Evolutionary conservation across 2,329 filamentous ascomycete genomes (phyloP).

Genomic region (Colletotrichum coccodes): DNA sequence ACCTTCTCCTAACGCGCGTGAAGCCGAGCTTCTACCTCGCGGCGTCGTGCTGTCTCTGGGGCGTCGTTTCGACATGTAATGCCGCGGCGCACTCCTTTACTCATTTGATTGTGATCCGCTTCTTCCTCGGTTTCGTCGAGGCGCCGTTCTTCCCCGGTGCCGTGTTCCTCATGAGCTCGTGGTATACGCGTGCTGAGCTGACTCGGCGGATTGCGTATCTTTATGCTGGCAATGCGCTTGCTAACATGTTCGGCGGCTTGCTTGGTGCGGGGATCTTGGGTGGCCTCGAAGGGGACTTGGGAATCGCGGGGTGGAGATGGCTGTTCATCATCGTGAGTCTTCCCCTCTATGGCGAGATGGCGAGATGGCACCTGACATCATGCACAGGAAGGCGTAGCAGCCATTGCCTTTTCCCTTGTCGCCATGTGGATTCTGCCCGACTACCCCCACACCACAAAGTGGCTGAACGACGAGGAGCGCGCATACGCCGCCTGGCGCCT

Average conservation of each 20-base stretch:
- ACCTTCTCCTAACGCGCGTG: slow-evolving; percentile 64
- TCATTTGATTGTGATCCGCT: slow-evolving; percentile 55
- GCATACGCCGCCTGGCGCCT: slow-evolving; percentile 63
- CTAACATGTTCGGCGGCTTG: slow-evolving; percentile 62
- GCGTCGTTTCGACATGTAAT: slow-evolving; percentile 54
- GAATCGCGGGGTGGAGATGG: slow-evolving; percentile 41
- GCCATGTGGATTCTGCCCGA: slow-evolving; percentile 57
- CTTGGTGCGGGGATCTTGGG: slow-evolving; percentile 60
- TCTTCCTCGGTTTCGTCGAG: slow-evolving; percentile 54
- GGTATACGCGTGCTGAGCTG: slow-evolving; percentile 55
- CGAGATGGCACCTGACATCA: too few relatives aligned
- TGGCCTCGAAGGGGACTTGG: slow-evolving; percentile 43
- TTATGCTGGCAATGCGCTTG: slow-evolving; percentile 57
- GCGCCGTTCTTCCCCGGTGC: slow-evolving; percentile 63
- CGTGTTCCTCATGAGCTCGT: slow-evolving; percentile 57
- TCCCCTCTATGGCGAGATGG: neutral
- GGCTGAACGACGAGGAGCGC: slow-evolving; percentile 62
- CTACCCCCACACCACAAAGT: slow-evolving; percentile 62
- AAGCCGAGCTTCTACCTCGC: slow-evolving; percentile 65
- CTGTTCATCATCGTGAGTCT: slow-evolving; percentile 41
- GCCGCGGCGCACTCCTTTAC: slow-evolving; percentile 54
- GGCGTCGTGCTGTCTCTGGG: slow-evolving; percentile 55
- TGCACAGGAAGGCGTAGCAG: slow-evolving; percentile 49
- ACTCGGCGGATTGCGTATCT: slow-evolving; percentile 57
- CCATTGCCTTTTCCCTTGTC: slow-evolving; percentile 48